Conservation (phyloP, 2,329 filamentous ascomycete genomes). For the Trichoderma asperellum region DNA sequence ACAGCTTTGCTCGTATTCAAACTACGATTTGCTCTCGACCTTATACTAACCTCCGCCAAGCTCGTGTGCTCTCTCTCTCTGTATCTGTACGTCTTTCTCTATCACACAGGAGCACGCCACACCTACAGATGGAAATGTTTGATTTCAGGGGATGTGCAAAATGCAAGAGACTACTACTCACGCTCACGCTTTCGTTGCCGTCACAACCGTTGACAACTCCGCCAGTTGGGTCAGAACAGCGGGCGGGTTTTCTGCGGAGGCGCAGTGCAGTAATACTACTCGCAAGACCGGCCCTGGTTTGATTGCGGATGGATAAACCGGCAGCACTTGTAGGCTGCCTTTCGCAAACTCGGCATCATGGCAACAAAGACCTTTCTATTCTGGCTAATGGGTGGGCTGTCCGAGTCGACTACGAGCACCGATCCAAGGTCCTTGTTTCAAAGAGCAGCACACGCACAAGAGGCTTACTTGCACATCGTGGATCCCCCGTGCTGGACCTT, state of each 20-base stretch:
- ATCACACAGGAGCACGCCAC: not conserved
- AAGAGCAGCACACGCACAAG: not conserved
- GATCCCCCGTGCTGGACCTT: not conserved
- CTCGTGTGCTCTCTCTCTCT: too few relatives aligned
- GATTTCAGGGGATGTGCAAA: not conserved
- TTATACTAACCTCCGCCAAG: too few relatives aligned
- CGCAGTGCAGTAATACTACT: not conserved
- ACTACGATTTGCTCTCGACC: too few relatives aligned
- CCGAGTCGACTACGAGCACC: not conserved
- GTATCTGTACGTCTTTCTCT: too few relatives aligned
- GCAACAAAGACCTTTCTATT: not conserved
- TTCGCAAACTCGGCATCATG: not conserved
- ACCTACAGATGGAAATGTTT: not conserved
- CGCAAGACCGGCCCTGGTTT: slow-evolving; percentile 3
- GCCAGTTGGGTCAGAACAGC: slow-evolving; percentile 1
- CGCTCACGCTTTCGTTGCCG: not conserved
- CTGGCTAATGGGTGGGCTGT: slow-evolving; percentile 20
- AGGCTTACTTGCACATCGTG: not conserved
- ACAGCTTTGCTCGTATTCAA: not conserved
- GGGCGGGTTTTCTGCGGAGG: slow-evolving; percentile 9
- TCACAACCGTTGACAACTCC: slow-evolving; percentile 17
- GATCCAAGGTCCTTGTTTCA: slow-evolving; percentile 1
- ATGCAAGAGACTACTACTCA: not conserved
- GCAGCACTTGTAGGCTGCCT: not conserved
- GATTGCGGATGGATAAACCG: slow-evolving; percentile 24